Base-by-base conservation (phyloP, 352 stramenopile species). In the Blastocystis sp. region DNA sequence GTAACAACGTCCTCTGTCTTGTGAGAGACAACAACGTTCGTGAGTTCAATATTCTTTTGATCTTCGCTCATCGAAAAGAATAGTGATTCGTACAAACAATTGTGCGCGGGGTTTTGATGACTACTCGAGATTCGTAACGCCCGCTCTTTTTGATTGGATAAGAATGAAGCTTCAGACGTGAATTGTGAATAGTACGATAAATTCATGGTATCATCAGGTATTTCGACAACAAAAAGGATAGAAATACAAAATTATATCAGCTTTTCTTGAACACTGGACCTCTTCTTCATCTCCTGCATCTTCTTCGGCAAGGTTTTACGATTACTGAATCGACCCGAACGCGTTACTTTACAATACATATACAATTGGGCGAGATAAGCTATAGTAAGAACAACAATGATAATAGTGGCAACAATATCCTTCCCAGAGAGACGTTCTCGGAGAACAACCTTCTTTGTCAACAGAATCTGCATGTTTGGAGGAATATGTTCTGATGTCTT, bases 1-100 rank as follows among this genome's bases (percentile, higher is more conserved):
- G 24, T 19, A 16, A 14, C 24, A 19, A 83, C 71, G 71, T 83
- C 46, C 24, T 66, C 24, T 32, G 6, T 19, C 19, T 21, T n/a
- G 35, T 32, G 29, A 19, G 65, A 43, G 65, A 83, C n/a, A 49
- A 43, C 46, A 14, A 83, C 46, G 4, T 37, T 83, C 0, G 51
- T 66, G 29, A 83, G 71, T 39, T 83, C 71, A 1, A 83, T 49
- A 83, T 83, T 65, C 29, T 83, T 29, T n/a, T 63, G 6, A 19
- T 83, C 46, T 21, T 29, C 65, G 63, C 65, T n/a, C 71, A 83
- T 83, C 63, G 35, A 80, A 14, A 80, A 63, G 65, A 46, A 83
- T 91, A 37, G 93, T 92, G 21, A 95, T 86, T 11, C n/a, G n/a
- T n/a, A n/a, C n/a, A n/a, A n/a, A n/a, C n/a, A n/a, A n/a, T 14